Conservation (phyloP, 2,329 filamentous ascomycete species). For the Cadophora luteo-olivacea region DNA sequence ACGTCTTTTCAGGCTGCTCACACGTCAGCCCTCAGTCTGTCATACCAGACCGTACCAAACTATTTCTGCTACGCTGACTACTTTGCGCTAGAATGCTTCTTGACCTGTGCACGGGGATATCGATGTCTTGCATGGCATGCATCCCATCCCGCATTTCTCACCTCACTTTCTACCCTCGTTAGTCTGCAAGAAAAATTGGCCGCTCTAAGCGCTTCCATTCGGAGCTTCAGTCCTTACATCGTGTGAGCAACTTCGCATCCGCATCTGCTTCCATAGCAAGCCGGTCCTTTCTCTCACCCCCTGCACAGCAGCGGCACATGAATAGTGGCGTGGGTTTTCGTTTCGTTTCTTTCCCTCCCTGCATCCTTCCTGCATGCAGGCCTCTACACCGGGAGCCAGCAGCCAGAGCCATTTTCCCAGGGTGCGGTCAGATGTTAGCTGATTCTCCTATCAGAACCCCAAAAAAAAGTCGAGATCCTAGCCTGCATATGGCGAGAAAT, state of each 20-base stretch:
- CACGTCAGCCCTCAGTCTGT: background rate
- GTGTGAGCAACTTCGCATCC: background rate
- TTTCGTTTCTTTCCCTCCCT: background rate
- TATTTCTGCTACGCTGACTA: too few species aligned
- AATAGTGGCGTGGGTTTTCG: background rate
- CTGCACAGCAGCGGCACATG: background rate
- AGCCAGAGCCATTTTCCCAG: too few species aligned
- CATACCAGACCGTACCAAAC: background rate
- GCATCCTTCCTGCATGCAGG: background rate
- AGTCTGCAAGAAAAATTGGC: background rate
- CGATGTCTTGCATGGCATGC: constrained; percentile 12
- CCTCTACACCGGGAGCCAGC: background rate
- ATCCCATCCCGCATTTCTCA: background rate
- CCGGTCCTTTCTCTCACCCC: background rate
- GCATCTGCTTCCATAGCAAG: too few species aligned
- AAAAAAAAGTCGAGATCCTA: background rate
- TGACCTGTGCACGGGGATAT: background rate
- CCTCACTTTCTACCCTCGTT: background rate
- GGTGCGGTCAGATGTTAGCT: background rate
- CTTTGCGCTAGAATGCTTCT: background rate
- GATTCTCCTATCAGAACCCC: background rate
- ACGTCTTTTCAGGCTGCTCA: background rate
- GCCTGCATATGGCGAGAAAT: background rate
- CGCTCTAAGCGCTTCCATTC: background rate
- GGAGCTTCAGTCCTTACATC: background rate